Base-by-base conservation (phyloP, 2,329 filamentous ascomycete genomes). In the Didymella pomorum region DNA sequence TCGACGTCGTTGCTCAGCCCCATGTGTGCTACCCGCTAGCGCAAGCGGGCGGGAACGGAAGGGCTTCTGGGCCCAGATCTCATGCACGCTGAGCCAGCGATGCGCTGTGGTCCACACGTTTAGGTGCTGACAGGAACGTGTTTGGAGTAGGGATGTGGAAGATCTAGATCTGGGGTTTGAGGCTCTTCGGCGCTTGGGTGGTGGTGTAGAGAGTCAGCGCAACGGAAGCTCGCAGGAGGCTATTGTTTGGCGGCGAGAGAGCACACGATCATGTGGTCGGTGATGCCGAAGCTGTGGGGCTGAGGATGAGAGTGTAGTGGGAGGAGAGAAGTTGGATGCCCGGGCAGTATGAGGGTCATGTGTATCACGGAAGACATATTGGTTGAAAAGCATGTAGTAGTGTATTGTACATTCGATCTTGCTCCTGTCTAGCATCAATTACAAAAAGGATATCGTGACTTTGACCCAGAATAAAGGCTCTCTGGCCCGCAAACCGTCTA, bases 41-140 rank as follows among this genome's bases (percentile, higher is more conserved):
- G 50, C 41, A 49, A n/a, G n/a, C 51, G 56, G 56, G 56, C 50
- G 50, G 56, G 56, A 58, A 58, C 55, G 55, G 49, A 37, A 58
- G 39, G 26, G 41, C 56, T 41, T 58, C 56, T 58, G 50, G 56
- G 20, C 46, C 56, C 45, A 54, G 56, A 54, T 58, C 51, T 50
- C 41, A 49, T 54, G 45, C 56, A 54, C 21, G 56, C 20, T 50
- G 44, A 41, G 41, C 12, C n/a, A 18, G 21, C 56, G 49, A 53
- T 58, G 35, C 23, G 43, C 52, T 37, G 29, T 42, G 50, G 56
- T 35, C 50, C 56, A 46, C 45, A 54, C 33, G 20, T 50, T 54
- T 58, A 58, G 43, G 50, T 58, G 51, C 50, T 58, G 50, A 54
- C 56, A 58, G 51, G 45, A 50, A 53, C 50, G 39, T 53, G 39